Evolutionary conservation across 2,329 filamentous ascomycete species (phyloP).

Genomic region (Ustilaginoidea virens): DNA sequence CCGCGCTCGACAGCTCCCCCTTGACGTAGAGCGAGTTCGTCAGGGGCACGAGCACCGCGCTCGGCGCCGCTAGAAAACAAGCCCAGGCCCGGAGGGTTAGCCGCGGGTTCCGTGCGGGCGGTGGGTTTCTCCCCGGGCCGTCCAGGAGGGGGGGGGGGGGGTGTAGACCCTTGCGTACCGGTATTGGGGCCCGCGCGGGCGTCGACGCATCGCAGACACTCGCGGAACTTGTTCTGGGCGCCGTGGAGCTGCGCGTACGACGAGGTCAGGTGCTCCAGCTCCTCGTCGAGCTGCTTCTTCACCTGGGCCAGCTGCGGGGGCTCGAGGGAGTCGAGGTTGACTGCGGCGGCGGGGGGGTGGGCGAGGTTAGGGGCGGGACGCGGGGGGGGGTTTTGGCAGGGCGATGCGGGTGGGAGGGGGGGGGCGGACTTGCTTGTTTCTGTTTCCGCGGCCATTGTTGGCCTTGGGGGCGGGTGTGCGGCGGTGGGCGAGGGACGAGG

Average conservation of each 20-base stretch:
- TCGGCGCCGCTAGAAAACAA: constrained; percentile 13
- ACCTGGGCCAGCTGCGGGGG: constrained; percentile 76
- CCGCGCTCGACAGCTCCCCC: constrained; percentile 57
- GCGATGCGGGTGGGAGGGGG: too few species aligned
- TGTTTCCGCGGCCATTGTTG: too few species aligned
- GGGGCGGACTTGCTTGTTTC: too few species aligned
- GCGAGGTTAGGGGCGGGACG: too few species aligned
- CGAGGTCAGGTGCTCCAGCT: constrained; percentile 82
- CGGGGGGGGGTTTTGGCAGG: too few species aligned
- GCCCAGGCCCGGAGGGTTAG: not conserved
- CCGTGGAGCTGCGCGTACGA: constrained; percentile 83
- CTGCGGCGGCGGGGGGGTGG: too few species aligned
- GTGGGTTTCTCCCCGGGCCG: not conserved
- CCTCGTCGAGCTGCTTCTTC: constrained; percentile 91
- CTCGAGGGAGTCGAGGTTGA: constrained; percentile 59
- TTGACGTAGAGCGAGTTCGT: constrained; percentile 92
- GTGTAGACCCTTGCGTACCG: too few species aligned
- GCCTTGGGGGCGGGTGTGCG: too few species aligned
- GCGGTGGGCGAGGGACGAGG: constrained; percentile 1
- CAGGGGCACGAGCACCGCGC: constrained; percentile 73
- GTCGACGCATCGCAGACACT: constrained; percentile 69
- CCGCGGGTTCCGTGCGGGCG: not conserved
- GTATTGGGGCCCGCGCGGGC: constrained; percentile 16
- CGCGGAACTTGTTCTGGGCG: constrained; percentile 81
- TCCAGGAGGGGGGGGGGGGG: not conserved